Evolutionary conservation across 768 basidiomycete genomes (phyloP).

Genomic region (Hypholoma sublateritium): DNA sequence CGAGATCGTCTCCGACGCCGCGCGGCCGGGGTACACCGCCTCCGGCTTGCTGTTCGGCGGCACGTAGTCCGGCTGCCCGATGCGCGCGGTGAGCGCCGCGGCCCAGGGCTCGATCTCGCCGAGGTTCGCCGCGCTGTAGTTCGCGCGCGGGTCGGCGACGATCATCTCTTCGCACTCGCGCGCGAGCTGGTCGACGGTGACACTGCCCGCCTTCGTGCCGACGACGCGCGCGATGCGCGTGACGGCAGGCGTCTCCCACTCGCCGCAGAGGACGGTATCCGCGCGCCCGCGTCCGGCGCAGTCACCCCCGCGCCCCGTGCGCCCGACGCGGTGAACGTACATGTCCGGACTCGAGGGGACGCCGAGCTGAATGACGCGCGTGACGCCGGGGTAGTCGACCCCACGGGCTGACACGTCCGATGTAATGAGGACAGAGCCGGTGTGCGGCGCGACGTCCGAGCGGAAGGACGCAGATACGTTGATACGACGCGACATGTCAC

Average conservation of each 20-base stretch:
- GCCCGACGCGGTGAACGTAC: slow-evolving; percentile 85
- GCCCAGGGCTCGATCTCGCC: slow-evolving; percentile 5
- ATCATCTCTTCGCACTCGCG: slow-evolving; percentile 13
- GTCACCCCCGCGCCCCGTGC: slow-evolving; percentile 71
- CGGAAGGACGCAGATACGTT: slow-evolving; percentile 61
- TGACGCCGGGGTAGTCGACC: slow-evolving; percentile 86
- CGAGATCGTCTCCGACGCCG: background rate
- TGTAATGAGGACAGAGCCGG: slow-evolving; percentile 67
- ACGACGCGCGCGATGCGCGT: slow-evolving; percentile 61
- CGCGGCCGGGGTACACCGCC: background rate
- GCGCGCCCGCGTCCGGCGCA: slow-evolving; percentile 68
- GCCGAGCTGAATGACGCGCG: slow-evolving; percentile 90
- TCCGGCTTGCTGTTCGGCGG: background rate
- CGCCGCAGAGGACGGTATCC: slow-evolving; percentile 46
- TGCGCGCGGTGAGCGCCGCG: background rate
- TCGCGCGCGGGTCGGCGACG: background rate
- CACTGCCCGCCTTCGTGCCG: slow-evolving; percentile 65
- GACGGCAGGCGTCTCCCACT: slow-evolving; percentile 73
- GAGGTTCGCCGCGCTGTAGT: background rate
- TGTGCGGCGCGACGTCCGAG: slow-evolving; percentile 27
- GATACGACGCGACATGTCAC: slow-evolving; percentile 57
- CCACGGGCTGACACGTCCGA: slow-evolving; percentile 90
- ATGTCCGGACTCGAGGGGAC: slow-evolving; percentile 66
- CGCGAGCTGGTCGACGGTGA: slow-evolving; percentile 41
- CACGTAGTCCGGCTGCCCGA: background rate